Evolutionary conservation across 2,329 filamentous ascomycete genomes (phyloP).

Genomic region (Diaporthe vaccinii): DNA sequence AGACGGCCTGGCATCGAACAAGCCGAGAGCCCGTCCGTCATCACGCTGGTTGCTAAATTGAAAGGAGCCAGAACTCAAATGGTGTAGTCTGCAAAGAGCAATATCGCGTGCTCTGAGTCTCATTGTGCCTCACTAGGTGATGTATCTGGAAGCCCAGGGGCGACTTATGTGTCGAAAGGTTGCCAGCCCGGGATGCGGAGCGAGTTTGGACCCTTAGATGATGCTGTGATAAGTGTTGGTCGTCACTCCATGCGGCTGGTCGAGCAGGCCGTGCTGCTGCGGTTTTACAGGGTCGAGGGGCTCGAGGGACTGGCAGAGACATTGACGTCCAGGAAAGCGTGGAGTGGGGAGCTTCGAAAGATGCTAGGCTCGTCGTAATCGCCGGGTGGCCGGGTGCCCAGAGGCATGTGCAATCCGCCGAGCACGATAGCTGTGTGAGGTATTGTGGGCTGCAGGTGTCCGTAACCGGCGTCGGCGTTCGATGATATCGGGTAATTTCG

Average conservation of each 20-base stretch:
- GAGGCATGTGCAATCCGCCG: constrained; percentile 49
- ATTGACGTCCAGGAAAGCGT: constrained; percentile 54
- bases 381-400: constrained; percentile 54
- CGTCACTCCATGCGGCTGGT: constrained; percentile 49
- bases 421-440: constrained; percentile 44
- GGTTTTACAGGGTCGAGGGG: constrained; percentile 47
- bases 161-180: background rate
- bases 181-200: background rate
- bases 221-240: constrained; percentile 54
- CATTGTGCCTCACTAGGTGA: background rate
- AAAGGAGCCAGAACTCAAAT: constrained; percentile 55
- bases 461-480: constrained; percentile 45
- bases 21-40: constrained; percentile 51
- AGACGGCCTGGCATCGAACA: constrained; percentile 52
- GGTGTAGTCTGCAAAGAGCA: background rate
- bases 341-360: constrained; percentile 50
- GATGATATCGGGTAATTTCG: constrained; percentile 51
- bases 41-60: constrained; percentile 63
- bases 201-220: constrained; percentile 41
- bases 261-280: constrained; percentile 50
- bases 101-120: background rate
- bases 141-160: background rate
- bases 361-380: constrained; percentile 57
- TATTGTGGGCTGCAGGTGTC: constrained; percentile 45
- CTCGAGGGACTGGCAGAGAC: constrained; percentile 48